Evolutionary conservation across 768 basidiomycete species (phyloP).

Genomic region (Trametes elegans): DNA sequence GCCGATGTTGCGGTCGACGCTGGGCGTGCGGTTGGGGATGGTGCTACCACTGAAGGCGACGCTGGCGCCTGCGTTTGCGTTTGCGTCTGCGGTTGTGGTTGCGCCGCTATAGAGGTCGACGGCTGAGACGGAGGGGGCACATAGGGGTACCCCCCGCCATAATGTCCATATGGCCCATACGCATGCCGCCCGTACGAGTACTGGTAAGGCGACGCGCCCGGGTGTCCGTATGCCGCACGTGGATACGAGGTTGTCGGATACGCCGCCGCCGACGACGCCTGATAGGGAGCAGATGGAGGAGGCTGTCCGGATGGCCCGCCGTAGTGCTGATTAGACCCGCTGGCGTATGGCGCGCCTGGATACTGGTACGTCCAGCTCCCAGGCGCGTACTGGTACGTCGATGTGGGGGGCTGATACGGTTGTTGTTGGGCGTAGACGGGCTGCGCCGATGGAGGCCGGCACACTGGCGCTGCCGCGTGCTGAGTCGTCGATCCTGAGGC

Average conservation of each 20-base stretch:
- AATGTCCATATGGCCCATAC: background rate
- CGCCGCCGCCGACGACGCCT: background rate
- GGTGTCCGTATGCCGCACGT: background rate
- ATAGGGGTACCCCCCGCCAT: slow-evolving; percentile 2
- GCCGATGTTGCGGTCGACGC: background rate
- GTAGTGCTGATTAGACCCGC: slow-evolving; percentile 18
- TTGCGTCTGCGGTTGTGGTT: no score
- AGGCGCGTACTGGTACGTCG: slow-evolving; percentile 21
- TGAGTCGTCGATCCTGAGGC: slow-evolving; percentile 16
- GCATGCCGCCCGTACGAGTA: slow-evolving; percentile 2
- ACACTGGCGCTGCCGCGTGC: slow-evolving; percentile 19
- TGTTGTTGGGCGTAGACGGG: background rate
- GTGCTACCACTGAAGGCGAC: no score
- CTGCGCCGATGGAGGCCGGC: slow-evolving; percentile 21
- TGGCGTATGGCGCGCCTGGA: slow-evolving; percentile 18
- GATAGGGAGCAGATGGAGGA: background rate
- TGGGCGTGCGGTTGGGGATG: background rate
- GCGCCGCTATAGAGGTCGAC: no score
- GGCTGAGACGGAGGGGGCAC: background rate
- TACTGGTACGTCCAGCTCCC: slow-evolving; percentile 36
- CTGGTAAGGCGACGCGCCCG: background rate
- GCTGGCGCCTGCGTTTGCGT: no score
- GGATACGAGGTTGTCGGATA: background rate
- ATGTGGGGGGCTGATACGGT: slow-evolving; percentile 1
- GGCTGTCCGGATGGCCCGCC: slow-evolving; percentile 23